These are phyloP conservation scores for Acanthochlamys bracteata DNA, from an alignment of 106 monocot species.

Conservation along the genomic window DNA sequence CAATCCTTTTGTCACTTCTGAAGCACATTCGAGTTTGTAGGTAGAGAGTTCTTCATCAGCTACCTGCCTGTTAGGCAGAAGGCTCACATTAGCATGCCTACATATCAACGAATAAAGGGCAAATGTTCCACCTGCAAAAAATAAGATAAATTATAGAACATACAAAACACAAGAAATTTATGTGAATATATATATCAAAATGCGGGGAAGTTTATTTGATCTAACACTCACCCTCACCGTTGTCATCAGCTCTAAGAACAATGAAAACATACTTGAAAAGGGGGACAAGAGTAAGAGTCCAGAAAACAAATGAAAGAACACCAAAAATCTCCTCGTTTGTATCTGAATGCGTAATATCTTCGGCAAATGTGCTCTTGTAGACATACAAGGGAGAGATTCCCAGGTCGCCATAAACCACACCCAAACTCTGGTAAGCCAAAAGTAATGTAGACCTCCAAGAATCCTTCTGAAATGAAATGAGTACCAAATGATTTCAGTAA, in stretches of 20 bases:
- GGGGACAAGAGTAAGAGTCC: constrained; percentile 60
- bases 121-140: constrained; percentile 56
- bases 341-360: constrained; percentile 56
- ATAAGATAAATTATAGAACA: no score
- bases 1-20: constrained; percentile 22
- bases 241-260: constrained; percentile 69
- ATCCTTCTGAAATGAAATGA: constrained; percentile 27
- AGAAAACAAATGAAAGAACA: constrained; percentile 56
- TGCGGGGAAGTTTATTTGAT: background rate
- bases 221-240: constrained; percentile 40
- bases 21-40: constrained; percentile 38
- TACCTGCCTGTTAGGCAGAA: constrained; percentile 51
- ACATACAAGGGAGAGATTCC: constrained; percentile 68
- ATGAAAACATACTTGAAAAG: constrained; percentile 67
- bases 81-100: constrained; percentile 55
- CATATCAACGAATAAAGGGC: constrained; percentile 66
- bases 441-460: constrained; percentile 51
- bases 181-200: no score
- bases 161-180: no score
- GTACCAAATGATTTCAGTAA: background rate
- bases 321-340: constrained; percentile 60
- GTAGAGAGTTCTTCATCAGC: constrained; percentile 71
- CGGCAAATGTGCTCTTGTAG: constrained; percentile 65
- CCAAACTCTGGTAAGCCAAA: constrained; percentile 60
- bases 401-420: constrained; percentile 64